phyloP scores from a whole-genome alignment of 2,329 filamentous ascomycete genomes.

The Fusarium sp. region DNA sequence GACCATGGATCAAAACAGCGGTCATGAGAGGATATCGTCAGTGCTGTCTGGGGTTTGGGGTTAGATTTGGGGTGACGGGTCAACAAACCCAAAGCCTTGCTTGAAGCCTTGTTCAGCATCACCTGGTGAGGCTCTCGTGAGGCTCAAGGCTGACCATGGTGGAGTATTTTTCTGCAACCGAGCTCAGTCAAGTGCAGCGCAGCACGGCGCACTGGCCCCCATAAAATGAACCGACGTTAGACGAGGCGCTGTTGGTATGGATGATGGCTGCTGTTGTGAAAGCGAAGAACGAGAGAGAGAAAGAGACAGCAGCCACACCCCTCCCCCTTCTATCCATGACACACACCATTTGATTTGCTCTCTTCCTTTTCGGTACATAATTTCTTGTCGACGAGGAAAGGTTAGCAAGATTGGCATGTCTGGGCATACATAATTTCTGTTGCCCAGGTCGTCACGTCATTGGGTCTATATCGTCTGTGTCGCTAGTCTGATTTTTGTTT shows the following conservation, averaged over 20 bases:
- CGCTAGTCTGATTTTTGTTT: no score
- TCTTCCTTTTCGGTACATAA: slow-evolving; percentile 24
- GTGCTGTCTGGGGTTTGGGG: slow-evolving; percentile 16
- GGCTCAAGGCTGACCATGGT: slow-evolving; percentile 37
- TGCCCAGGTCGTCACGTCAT: slow-evolving; percentile 29
- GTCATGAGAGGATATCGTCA: slow-evolving; percentile 30
- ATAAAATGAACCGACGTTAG: slow-evolving; percentile 39
- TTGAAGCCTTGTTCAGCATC: no score
- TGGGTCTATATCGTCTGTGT: slow-evolving; percentile 19
- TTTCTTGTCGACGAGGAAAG: slow-evolving; percentile 25
- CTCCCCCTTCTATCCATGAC: no score
- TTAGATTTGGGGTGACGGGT: not conserved
- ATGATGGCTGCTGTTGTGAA: no score
- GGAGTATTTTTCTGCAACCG: slow-evolving; percentile 19
- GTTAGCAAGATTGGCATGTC: no score
- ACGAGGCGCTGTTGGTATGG: no score
- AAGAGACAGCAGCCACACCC: no score
- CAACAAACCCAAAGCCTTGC: not conserved
- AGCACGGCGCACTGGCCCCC: slow-evolving; percentile 28
- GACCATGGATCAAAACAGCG: slow-evolving; percentile 12
- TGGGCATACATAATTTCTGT: slow-evolving; percentile 37
- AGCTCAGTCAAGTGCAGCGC: slow-evolving; percentile 23
- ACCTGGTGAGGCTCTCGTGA: slow-evolving; percentile 30
- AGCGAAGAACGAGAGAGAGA: no score
- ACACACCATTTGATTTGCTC: no score